A percentile compares a stretch with the other conserved stretches of the same genome.
phyloP scores from a whole-genome alignment of 441 rosid genomes.

The Gossypium gossypioides region DNA sequence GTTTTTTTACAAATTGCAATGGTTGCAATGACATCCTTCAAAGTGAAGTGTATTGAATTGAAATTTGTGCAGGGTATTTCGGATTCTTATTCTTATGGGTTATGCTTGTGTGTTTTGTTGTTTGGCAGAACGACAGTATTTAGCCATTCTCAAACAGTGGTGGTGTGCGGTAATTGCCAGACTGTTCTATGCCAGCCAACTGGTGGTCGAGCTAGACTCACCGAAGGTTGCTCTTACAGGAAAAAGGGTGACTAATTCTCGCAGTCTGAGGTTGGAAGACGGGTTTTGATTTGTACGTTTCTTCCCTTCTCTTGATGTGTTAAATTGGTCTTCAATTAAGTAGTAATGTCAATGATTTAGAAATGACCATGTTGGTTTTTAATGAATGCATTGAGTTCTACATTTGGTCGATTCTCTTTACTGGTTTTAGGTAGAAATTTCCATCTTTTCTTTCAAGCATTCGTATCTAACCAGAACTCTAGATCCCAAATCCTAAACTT shows the following conservation, averaged over 20 bases:
- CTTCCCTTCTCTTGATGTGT: neutral
- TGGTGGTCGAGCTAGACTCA: neutral
- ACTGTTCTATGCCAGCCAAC: too few species aligned
- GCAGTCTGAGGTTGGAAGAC: neutral
- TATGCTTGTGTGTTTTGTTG: neutral
- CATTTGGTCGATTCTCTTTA: too few species aligned
- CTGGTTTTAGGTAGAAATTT: neutral
- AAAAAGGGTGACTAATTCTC: neutral
- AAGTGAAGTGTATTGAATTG: too few species aligned
- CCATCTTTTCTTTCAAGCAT: too few species aligned
- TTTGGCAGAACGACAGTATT: neutral
- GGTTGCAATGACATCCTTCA: too few species aligned
- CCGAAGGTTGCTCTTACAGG: neutral
- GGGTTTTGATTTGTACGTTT: neutral
- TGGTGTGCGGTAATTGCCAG: too few species aligned
- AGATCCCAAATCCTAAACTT: too few species aligned
- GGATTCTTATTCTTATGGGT: too few species aligned
- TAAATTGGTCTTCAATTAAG: neutral
- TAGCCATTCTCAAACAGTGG: too few species aligned
- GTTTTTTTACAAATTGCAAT: too few species aligned
- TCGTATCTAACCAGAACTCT: too few species aligned
- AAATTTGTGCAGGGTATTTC: neutral
- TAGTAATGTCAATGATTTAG: neutral
- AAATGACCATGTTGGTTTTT: neutral
- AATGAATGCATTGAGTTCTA: neutral